Evolutionary conservation across 345 rosid genomes (phyloP), one percentile per base, ranked within the genome.

Genomic region (Lepidium aucheri): DNA sequence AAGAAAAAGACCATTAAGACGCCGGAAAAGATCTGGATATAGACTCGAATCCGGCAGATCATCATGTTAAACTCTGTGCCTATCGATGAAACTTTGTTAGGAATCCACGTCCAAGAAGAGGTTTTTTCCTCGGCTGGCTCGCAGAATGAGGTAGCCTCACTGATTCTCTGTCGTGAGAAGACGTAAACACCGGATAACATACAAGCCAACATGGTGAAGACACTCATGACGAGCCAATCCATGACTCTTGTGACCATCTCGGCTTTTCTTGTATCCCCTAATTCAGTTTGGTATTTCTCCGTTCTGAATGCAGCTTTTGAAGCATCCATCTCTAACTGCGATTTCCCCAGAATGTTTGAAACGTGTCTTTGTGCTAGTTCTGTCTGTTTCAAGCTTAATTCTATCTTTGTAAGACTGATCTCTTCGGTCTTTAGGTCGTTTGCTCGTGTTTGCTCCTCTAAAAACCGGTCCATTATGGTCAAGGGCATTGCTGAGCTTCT

Each of bases 21-120:
- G 10, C 96, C 97, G 34, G 83, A 94, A 33, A 82, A 60, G 80
- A 86, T 83, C 60, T 82, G 77, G 76, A 81, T 79, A 62, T 82
- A 41, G 11, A 94, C 87, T 77, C 76, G 81, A 54, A 80, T 53
- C 53, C 85, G 91, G 52, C 99, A 94, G 32, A 35, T 70, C 20
- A 84, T 33, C 18, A 52, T 77, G 62, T 76, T 71, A 32, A 80
- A 43, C 43, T 81, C 90, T 1, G 85, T 70, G 76, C 71, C 82
- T 13, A 95, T 54, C 39, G 82, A 76, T 11, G 91, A 54, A 45
- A 88, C 73, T 14, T 77, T 76, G 70, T 69, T 78, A 1, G 85
- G 88, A 1, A 87, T 58, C 96, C 96, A 91, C n/a, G n/a, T n/a
- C 97, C 99, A 86, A 6, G 91, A 67, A 9, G 75, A 80, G 42